Percentiles rank a stretch among this genome's conserved stretches.
These are phyloP conservation scores for Candida railenensis DNA, from an alignment of 805 yeast species.

Conservation along the genomic window DNA sequence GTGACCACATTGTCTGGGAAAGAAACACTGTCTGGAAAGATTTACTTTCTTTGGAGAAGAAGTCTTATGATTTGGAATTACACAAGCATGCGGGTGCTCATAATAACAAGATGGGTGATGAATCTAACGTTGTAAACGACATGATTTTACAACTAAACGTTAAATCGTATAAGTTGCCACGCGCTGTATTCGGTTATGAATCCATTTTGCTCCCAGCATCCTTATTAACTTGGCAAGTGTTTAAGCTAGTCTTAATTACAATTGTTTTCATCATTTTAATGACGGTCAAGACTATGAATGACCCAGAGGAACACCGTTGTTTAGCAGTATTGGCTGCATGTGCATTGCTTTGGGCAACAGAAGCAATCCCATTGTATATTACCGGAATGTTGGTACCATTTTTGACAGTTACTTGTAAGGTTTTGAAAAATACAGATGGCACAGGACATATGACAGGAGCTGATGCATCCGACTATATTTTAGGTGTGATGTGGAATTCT, in stretches of 20 bases:
- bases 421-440: constrained; percentile 45
- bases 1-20: constrained; percentile 97
- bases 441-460: constrained; percentile 53
- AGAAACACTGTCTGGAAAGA: constrained; percentile 98
- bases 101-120: constrained; percentile 26
- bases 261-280: constrained; percentile 53
- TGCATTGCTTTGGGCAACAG: constrained; percentile 52
- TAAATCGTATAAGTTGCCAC: constrained; percentile 20
- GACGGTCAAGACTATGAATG: constrained; percentile 58
- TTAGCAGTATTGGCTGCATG: constrained; percentile 63
- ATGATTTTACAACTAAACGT: constrained; percentile 18
- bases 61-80: constrained; percentile 27
- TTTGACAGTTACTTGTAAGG: constrained; percentile 44
- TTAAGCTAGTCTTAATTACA: constrained; percentile 49
- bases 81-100: constrained; percentile 12
- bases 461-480: constrained; percentile 74
- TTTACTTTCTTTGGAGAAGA: constrained; percentile 68
- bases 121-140: constrained; percentile 11
- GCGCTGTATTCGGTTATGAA: constrained; percentile 12
- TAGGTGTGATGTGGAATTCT: constrained; percentile 92
- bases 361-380: constrained; percentile 50
- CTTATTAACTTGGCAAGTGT: constrained; percentile 45
- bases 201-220: constrained; percentile 43
- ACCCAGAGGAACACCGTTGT: constrained; percentile 67
- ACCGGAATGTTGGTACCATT: constrained; percentile 51